These are phyloP conservation scores for Leucoagaricus sp. DNA, from an alignment of 1,284 basidiomycete genomes.

Conservation along the genomic window DNA sequence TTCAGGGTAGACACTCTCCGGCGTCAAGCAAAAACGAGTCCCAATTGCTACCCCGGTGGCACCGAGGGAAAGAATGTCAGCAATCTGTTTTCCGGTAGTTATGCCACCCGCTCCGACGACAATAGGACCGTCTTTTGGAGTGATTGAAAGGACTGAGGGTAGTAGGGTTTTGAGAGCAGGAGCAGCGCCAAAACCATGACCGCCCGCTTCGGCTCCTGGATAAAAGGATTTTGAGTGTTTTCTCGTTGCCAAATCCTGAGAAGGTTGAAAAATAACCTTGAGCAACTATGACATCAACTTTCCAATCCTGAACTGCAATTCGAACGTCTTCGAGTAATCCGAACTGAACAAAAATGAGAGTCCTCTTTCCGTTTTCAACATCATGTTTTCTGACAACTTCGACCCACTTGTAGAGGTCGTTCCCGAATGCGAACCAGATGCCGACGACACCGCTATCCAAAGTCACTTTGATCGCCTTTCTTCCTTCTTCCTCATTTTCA, in stretches of 20 bases:
- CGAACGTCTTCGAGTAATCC: conserved; percentile 58
- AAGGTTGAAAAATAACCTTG: conserved; percentile 52
- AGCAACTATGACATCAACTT: conserved; percentile 70
- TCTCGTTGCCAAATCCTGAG: not conserved
- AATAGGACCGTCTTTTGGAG: conserved; percentile 46
- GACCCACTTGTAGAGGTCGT: conserved; percentile 59
- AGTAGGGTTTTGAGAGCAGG: conserved; percentile 61
- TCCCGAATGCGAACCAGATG: conserved; percentile 75
- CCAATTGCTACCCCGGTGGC: conserved; percentile 68
- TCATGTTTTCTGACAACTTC: conserved; percentile 56
- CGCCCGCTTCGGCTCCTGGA: conserved; percentile 73
- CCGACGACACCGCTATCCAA: conserved; percentile 62
- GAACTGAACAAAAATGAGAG: conserved; percentile 61
- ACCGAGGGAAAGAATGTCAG: conserved; percentile 64
- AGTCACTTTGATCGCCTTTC: conserved; percentile 48
- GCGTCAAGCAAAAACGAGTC: conserved; percentile 70
- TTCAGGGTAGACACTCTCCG: conserved; percentile 63
- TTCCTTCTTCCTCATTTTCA: conserved; percentile 33
- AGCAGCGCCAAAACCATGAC: conserved; percentile 62
- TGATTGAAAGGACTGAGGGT: conserved; percentile 48
- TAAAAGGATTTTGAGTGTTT: conserved; percentile 7
- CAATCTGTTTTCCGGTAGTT: conserved; percentile 59
- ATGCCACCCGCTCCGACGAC: conserved; percentile 67
- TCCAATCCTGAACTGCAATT: conserved; percentile 57
- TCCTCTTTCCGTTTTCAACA: conserved; percentile 34